phyloP scores from a whole-genome alignment of 768 basidiomycete genomes.

The Boletus sp. region DNA sequence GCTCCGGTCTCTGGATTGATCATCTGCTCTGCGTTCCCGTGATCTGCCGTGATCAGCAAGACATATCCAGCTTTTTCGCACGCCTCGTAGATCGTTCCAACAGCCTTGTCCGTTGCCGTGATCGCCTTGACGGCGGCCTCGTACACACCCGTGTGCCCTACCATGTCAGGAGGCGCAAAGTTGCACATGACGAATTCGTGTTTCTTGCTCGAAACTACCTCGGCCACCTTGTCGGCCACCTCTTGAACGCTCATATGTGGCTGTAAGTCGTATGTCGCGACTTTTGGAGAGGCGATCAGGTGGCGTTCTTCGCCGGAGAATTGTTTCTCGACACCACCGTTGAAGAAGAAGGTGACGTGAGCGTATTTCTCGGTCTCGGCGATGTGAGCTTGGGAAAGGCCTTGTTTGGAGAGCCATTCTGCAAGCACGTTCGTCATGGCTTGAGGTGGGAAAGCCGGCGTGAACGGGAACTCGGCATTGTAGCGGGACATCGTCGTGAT shows the following conservation, averaged over 20 bases:
- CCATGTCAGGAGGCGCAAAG: conserved; percentile 97
- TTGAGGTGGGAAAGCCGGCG: conserved; percentile 91
- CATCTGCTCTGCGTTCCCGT: conserved; percentile 97
- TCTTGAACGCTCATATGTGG: conserved; percentile 87
- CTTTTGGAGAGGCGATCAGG: conserved; percentile 91
- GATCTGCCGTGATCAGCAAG: conserved; percentile 86
- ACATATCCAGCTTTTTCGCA: conserved; percentile 85
- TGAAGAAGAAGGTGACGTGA: conserved; percentile 98
- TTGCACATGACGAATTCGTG: conserved; percentile 97
- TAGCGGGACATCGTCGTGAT: conserved; percentile 95
- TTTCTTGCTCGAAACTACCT: conserved; percentile 64
- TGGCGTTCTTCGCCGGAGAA: conserved; percentile 78
- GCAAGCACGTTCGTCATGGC: conserved; percentile 93
- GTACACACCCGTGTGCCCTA: conserved; percentile 90
- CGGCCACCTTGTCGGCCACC: conserved; percentile 92
- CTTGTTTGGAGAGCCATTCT: conserved; percentile 82
- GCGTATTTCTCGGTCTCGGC: conserved; percentile 99
- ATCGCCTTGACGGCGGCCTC: conserved; percentile 91
- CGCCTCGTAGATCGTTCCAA: conserved; percentile 83
- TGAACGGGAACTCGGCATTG: conserved; percentile 88
- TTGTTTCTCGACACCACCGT: conserved; percentile 93
- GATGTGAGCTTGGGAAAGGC: conserved; percentile 82
- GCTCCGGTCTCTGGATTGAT: conserved; percentile 76
- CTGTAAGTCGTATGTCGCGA: conserved; percentile 90
- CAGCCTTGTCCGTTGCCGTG: conserved; percentile 83